Conservation (phyloP, 768 basidiomycete species). For the Lactarius hengduanensis region DNA sequence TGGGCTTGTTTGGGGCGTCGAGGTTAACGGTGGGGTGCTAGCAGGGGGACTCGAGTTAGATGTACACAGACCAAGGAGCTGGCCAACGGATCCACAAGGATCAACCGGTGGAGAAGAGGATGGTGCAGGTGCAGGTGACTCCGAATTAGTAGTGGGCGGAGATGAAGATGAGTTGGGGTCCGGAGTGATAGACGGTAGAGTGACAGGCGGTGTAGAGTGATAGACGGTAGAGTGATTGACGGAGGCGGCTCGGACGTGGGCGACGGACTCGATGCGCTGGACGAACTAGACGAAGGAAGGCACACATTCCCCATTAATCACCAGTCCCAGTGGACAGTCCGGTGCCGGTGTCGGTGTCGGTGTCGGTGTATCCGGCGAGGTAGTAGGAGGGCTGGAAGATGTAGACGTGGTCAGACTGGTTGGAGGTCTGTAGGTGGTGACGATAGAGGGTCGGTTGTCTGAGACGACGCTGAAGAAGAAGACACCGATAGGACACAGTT, state of each 20-base stretch:
- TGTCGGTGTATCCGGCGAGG: background rate
- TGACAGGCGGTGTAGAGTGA: background rate
- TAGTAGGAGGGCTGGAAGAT: background rate
- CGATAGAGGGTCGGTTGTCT: background rate
- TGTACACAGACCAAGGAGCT: conserved; percentile 28
- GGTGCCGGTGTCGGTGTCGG: background rate
- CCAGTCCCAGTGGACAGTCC: conserved; percentile 1
- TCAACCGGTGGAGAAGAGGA: conserved; percentile 15
- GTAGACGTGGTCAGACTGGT: background rate
- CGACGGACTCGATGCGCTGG: background rate
- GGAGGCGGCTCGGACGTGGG: background rate
- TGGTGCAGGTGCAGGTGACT: background rate
- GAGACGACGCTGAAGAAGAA: background rate
- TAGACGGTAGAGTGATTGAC: background rate
- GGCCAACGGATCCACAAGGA: conserved; percentile 28
- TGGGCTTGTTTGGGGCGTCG: background rate
- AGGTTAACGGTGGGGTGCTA: background rate
- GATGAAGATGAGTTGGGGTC: background rate
- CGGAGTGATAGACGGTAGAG: background rate
- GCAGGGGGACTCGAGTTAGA: conserved; percentile 8
- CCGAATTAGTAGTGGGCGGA: background rate
- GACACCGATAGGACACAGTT: conserved; percentile 6
- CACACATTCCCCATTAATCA: background rate
- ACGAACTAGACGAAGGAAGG: background rate
- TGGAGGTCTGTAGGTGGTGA: background rate